Evolutionary conservation across 108 stramenopile genomes (phyloP), one percentile per base, ranked within the genome.

Genomic region (Pseudonitzschia delicatissima): DNA sequence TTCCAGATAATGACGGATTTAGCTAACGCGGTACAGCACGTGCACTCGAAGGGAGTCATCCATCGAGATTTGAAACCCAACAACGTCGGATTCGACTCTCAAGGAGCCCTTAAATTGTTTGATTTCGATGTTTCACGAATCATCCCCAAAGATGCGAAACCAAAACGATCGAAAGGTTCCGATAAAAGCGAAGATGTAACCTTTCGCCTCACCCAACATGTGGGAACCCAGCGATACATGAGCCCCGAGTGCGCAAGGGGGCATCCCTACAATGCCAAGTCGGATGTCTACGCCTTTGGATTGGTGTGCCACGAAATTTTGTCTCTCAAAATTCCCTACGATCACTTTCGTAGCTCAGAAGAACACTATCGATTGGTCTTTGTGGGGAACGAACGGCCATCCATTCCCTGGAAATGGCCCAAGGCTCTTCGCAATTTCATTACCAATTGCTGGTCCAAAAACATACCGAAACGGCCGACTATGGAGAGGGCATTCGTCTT

Each of bases 201-300:
- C 13, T 82, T 51, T 39, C 45, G 71, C 21, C 35, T 83, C 36
- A 72, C 66, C 27, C 68, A 69, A 31, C 57, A 66, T 25, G 65
- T 69, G 13, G 84, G 84, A 45, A 64, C 73, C 26, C 72, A 49
- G 27, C 71, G 82, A 9, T 91, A 91, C 50, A 92, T 89, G 87
- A 78, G 86, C 6, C 88, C 87, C 2, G 88, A 90, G 67, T 83
- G 84, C 9, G 86, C 82, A 17, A 42, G 75, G 18, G 68, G 74
- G 40, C 37, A 69, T 36, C 81, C 81, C 25, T 87, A 87, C 61
- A 86, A 87, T 62, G 66, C 77, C 27, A 86, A 82, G 36, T 78
- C 78, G 2, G 89, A 90, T 62, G 86, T 90, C 13, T 90, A 81
- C 64, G 58, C 57, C 0, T 78, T 62, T 47, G 73, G 37, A 20